Conservation (phyloP, 208 protist species). For the Acanthamoeba royreba region DNA sequence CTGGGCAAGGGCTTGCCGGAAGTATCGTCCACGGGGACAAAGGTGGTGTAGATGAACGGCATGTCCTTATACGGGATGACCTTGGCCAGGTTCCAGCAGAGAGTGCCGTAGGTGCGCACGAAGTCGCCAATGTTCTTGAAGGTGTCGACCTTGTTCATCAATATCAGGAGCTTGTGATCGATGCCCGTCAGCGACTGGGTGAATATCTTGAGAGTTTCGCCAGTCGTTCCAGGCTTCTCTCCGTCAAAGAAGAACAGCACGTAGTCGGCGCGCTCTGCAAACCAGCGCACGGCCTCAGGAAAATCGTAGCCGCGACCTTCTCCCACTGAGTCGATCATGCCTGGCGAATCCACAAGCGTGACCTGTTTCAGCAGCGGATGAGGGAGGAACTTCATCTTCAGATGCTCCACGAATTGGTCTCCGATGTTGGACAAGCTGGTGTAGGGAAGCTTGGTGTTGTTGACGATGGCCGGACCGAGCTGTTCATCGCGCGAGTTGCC, state of each 20-base stretch:
- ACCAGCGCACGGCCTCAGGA: constrained; percentile 78
- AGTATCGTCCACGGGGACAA: too few relatives aligned
- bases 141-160: constrained; percentile 83
- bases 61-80: constrained; percentile 88
- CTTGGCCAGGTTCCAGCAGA: constrained; percentile 91
- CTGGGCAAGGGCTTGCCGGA: too few relatives aligned
- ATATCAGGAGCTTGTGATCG: constrained; percentile 88
- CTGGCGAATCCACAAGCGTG: too few relatives aligned
- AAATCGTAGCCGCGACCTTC: too few relatives aligned
- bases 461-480: too few relatives aligned
- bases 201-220: constrained; percentile 87
- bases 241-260: constrained; percentile 87
- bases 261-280: constrained; percentile 86
- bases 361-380: too few relatives aligned
- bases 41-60: constrained; percentile 89
- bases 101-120: constrained; percentile 84
- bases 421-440: too few relatives aligned
- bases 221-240: constrained; percentile 51
- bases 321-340: too few relatives aligned
- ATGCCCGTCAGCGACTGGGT: constrained; percentile 84
- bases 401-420: too few relatives aligned
- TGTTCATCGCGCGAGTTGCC: too few relatives aligned
- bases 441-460: too few relatives aligned
- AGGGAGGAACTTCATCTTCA: too few relatives aligned
- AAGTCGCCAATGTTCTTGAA: constrained; percentile 78